Conservation (phyloP, 2,329 filamentous ascomycete species). For the Neonectria ditissima region DNA sequence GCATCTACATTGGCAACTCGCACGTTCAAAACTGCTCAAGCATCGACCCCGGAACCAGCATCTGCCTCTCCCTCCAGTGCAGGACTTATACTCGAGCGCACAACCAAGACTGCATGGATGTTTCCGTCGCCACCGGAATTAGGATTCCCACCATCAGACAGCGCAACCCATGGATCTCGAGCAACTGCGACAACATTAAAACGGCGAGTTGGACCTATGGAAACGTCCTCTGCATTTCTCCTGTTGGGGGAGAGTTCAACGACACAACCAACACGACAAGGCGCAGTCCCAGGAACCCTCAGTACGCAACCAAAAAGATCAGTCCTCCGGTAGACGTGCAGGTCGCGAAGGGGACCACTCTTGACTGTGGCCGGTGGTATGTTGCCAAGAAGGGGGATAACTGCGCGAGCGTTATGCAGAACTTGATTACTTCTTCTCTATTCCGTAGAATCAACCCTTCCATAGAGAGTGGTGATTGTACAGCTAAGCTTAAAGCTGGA, state of each 20-base stretch:
- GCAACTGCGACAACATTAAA: slow-evolving; percentile 7
- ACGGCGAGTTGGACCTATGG: slow-evolving; percentile 3
- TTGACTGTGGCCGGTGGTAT: slow-evolving; percentile 12
- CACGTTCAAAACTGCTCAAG: slow-evolving; percentile 1
- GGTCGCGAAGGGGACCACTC: neutral
- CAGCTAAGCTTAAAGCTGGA: slow-evolving; percentile 4
- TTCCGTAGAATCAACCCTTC: slow-evolving; percentile 16
- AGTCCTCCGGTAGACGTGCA: neutral
- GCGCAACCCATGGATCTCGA: slow-evolving; percentile 10
- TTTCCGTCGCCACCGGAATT: slow-evolving; percentile 2
- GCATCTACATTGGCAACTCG: neutral
- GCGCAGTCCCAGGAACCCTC: neutral
- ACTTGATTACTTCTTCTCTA: slow-evolving; percentile 8
- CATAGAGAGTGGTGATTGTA: slow-evolving; percentile 2
- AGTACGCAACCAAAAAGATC: neutral
- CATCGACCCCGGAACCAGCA: neutral
- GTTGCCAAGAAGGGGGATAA: slow-evolving; percentile 3
- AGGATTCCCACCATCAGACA: slow-evolving; percentile 1
- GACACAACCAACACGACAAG: neutral
- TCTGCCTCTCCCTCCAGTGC: neutral
- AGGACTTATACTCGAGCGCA: neutral
- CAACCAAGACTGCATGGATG: neutral
- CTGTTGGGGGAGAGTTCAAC: slow-evolving; percentile 4
- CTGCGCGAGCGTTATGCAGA: slow-evolving; percentile 12
- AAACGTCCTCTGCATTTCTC: slow-evolving; percentile 10